Conservation (phyloP, 306 rosid genomes). For the Psophocarpus tetragonolobus region DNA sequence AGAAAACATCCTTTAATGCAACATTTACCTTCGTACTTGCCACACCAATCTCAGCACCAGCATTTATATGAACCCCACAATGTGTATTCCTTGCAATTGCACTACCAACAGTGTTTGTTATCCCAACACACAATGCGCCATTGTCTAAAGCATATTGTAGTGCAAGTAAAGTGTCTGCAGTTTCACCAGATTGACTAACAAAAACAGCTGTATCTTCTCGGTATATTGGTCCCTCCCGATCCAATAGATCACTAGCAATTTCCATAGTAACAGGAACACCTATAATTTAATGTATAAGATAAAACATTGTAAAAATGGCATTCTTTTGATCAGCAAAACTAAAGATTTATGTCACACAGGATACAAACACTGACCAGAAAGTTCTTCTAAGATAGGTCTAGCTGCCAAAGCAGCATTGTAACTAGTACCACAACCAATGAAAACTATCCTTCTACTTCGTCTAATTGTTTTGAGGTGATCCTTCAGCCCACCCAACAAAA, state of each 20-base stretch:
- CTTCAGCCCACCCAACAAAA: slow-evolving; percentile 92
- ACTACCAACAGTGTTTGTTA: slow-evolving; percentile 94
- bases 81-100: slow-evolving; percentile 94
- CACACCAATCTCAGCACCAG: slow-evolving; percentile 98
- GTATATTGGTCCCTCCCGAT: slow-evolving; percentile 92
- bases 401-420: slow-evolving; percentile 99
- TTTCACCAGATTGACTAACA: slow-evolving; percentile 99
- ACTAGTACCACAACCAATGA: slow-evolving; percentile 97
- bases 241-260: slow-evolving; percentile 97
- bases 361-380: slow-evolving; percentile 65
- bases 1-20: slow-evolving; percentile 28
- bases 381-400: slow-evolving; percentile 97
- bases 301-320: slow-evolving; percentile 23
- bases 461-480: slow-evolving; percentile 96
- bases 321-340: slow-evolving; percentile 18
- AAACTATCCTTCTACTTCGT: slow-evolving; percentile 90
- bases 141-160: slow-evolving; percentile 92
- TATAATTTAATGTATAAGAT: slow-evolving; percentile 41
- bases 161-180: slow-evolving; percentile 91
- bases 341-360: slow-evolving; percentile 20
- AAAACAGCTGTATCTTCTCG: slow-evolving; percentile 97
- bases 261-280: slow-evolving; percentile 99
- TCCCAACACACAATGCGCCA: slow-evolving; percentile 96
- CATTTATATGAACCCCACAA: slow-evolving; percentile 97
- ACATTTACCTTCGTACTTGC: slow-evolving; percentile 94